Base-by-base conservation (phyloP, 768 basidiomycete genomes). In the Tephrocybe sp. region DNA sequence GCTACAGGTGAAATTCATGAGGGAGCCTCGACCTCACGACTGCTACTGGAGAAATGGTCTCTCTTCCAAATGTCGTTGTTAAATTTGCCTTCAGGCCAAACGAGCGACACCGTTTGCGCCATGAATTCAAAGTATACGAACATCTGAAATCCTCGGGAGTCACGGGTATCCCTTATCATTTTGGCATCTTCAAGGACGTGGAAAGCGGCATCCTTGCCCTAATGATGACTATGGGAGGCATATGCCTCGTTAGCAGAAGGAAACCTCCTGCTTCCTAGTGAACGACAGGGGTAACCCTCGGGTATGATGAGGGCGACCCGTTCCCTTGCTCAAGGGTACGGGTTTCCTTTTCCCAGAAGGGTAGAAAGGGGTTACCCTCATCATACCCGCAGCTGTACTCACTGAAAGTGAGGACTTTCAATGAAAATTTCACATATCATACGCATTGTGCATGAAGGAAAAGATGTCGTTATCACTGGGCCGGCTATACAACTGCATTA, bases 121-220 rank as follows among this genome's bases (percentile, higher is more conserved):
- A 61, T 20, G 60, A 63, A 53, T 52, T 38, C 20, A 23, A 31
- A 17, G 57, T 60, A 11, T 58, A 62, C 39, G 12, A 43, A 19
- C 50, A 49, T 22, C 40, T 60, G 1, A 40, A 22, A 2, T 30
- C 42, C 13, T 35, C 46, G 1, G 38, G 35, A 12, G 53, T 50
- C 0, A 45, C 45, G 23, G 52, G 55, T 7, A 44, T 60, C n/a
- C 33, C 56, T 31, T n/a, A 49, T 22, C 30, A 48, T 17, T 42
- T 42, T 39, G 54, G 51, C 20, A 48, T 55, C 38, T 63, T 63
- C 36, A 31, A 50, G 39, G 58, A 61, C 19, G 4, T 34, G 19
- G 58, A 58, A 20, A 45, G 49, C 13, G 34, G 41, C 5, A 39
- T 48, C 5, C 17, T 58, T 8, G 58, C 50, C 14, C 38, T 61